A percentile compares a stretch with the other conserved stretches of the same genome.
Evolutionary conservation across 345 rosid species (phyloP).

Genomic region (Boechera retrofracta): DNA sequence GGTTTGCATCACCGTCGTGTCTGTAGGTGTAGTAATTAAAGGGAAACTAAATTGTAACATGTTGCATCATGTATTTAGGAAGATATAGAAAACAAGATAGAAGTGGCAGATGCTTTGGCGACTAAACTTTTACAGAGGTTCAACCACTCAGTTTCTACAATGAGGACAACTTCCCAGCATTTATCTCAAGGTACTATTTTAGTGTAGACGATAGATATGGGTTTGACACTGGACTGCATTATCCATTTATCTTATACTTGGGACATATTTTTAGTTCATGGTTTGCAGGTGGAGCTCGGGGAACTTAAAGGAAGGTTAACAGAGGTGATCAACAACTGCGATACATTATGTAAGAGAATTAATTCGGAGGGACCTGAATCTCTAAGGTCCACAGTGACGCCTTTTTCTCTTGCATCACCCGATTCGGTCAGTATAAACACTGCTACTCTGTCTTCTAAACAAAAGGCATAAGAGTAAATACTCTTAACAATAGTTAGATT

Average conservation of each 20-base stretch:
- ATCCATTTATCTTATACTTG: constrained; percentile 16
- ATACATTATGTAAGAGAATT: constrained; percentile 81
- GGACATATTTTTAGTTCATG: constrained; percentile 61
- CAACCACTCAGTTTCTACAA: constrained; percentile 71
- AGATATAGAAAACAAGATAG: constrained; percentile 89
- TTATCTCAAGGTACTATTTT: constrained; percentile 68
- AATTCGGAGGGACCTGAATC: constrained; percentile 78
- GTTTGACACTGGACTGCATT: background rate
- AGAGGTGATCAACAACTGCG: constrained; percentile 82
- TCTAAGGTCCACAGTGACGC: constrained; percentile 57
- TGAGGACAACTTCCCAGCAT: constrained; percentile 79
- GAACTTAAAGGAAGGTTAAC: constrained; percentile 90
- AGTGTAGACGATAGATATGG: background rate
- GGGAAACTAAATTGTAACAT: constrained; percentile 17
- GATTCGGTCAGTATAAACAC: constrained; percentile 39
- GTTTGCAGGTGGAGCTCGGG: constrained; percentile 88
- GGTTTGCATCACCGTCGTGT: background rate
- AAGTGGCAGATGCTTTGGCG: constrained; percentile 92
- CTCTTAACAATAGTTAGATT: constrained; percentile 5
- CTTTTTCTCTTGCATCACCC: constrained; percentile 49
- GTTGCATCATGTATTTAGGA: constrained; percentile 58
- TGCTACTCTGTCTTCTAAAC: constrained; percentile 34
- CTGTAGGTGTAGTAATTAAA: background rate
- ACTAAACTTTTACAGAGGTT: constrained; percentile 82
- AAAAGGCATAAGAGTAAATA: constrained; percentile 8